Evolutionary conservation across 1,284 basidiomycete species (phyloP).

Genomic region (Butyriboletus regius): DNA sequence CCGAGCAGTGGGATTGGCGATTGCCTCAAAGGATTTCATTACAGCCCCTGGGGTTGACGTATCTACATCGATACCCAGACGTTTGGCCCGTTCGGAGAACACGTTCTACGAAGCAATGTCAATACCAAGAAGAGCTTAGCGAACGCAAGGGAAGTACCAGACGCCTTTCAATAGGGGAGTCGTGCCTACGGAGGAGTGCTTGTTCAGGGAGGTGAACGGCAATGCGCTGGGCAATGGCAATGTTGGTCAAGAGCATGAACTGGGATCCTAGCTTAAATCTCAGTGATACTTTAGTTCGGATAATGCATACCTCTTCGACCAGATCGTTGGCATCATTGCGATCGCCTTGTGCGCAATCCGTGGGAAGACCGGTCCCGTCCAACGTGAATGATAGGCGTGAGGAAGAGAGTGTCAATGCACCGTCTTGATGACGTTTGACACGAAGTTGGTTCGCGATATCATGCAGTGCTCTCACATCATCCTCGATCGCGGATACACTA

Average conservation of each 20-base stretch:
- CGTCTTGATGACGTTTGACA: constrained; percentile 68
- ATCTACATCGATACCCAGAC: constrained; percentile 80
- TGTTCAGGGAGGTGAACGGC: constrained; percentile 92
- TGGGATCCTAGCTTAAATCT: constrained; percentile 28
- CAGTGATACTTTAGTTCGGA: neutral
- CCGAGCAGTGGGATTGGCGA: constrained; percentile 68
- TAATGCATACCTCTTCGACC: constrained; percentile 71
- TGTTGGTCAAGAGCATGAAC: constrained; percentile 93
- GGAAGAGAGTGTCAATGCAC: constrained; percentile 71
- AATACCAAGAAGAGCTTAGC: constrained; percentile 1
- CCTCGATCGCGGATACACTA: constrained; percentile 54
- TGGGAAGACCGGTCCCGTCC: constrained; percentile 76
- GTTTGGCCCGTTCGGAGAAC: constrained; percentile 72
- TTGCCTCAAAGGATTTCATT: constrained; percentile 72
- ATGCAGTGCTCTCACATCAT: constrained; percentile 69
- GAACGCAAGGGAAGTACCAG: constrained; percentile 45
- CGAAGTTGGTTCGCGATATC: constrained; percentile 70
- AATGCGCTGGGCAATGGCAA: constrained; percentile 84
- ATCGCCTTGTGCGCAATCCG: constrained; percentile 67
- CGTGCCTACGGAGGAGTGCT: constrained; percentile 88
- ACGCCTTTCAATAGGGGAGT: constrained; percentile 84
- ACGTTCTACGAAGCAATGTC: constrained; percentile 47
- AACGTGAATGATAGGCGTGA: constrained; percentile 72
- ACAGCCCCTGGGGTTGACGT: constrained; percentile 71
- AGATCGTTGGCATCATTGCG: constrained; percentile 70